Conservation (phyloP, 2,329 filamentous ascomycete species). For the Verticillium tricorpus region DNA sequence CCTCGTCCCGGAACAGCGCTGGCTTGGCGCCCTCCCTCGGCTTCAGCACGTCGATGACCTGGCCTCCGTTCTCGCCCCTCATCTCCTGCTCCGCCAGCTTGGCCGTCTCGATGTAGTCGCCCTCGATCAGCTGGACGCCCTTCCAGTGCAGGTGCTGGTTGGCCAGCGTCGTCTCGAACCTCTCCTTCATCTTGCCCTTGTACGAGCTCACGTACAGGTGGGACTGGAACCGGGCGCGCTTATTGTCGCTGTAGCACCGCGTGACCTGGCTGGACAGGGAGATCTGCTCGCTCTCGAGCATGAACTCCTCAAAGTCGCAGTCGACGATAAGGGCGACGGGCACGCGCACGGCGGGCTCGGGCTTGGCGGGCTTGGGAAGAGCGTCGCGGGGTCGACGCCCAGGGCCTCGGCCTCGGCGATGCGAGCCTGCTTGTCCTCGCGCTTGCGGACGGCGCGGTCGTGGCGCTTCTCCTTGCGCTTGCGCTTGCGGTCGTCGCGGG, state of each 20-base stretch:
- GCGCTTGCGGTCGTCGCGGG: slow-evolving; percentile 53
- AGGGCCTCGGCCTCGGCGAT: slow-evolving; percentile 38
- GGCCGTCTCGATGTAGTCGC: slow-evolving; percentile 69
- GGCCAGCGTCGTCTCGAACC: slow-evolving; percentile 72
- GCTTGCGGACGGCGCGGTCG: slow-evolving; percentile 41
- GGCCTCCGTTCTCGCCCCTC: slow-evolving; percentile 50
- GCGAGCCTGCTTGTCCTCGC: slow-evolving; percentile 43
- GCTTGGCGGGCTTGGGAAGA: slow-evolving; percentile 22
- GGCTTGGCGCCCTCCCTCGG: slow-evolving; percentile 23
- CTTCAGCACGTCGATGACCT: slow-evolving; percentile 55
- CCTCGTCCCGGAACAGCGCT: slow-evolving; percentile 25
- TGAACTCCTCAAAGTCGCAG: slow-evolving; percentile 86
- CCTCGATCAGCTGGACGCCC: slow-evolving; percentile 66
- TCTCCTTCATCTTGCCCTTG: slow-evolving; percentile 66
- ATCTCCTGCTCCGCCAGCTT: slow-evolving; percentile 64
- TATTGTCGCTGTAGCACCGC: slow-evolving; percentile 85
- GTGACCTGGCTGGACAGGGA: slow-evolving; percentile 83
- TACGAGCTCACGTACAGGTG: slow-evolving; percentile 78
- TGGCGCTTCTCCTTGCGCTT: slow-evolving; percentile 52
- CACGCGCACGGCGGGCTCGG: slow-evolving; percentile 45
- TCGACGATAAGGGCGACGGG: slow-evolving; percentile 82
- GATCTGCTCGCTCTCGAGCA: slow-evolving; percentile 80
- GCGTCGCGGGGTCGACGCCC: slow-evolving; percentile 34
- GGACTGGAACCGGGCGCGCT: slow-evolving; percentile 58
- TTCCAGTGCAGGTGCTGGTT: slow-evolving; percentile 77